Evolutionary conservation across 2,329 filamentous ascomycete genomes (phyloP), one percentile per base, ranked within the genome.

Genomic region (Geosmithia putterillii): DNA sequence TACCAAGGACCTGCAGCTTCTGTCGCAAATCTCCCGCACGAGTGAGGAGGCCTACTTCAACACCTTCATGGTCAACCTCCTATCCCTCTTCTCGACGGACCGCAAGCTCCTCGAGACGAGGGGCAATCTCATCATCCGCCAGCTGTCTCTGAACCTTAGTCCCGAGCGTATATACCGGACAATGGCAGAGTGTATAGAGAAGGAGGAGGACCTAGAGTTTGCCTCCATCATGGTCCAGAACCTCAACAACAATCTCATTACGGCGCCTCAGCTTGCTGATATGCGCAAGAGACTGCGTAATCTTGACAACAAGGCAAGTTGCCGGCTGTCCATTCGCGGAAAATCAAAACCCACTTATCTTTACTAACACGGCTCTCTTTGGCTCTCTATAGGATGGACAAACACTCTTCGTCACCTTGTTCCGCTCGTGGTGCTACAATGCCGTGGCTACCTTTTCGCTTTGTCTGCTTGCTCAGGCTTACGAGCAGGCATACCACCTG

Each of bases 211-310:
- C 58, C 79, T 98, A 37, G 94, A 98, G 59, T 98, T 98, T 62
- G 90, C 92, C 15, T 95, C 90, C 58, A 96, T 98, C 54, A 98
- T 98, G 92, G 88, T 98, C 23, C 92, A 98, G 60, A 96, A 96
- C 55, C 72, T 98, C 42, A 98, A 98, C 66, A 98, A 98, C 62
- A 98, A 98, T 54, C 79, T 98, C 44, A 95, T 98, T 51, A 98
- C 94, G 2, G 92, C 94, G 0, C 92, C 94, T 1, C 89, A 98
- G 61, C 70, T 98, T 23, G 80, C 86, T 1, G 94, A 96, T 52
- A 71, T 98, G 48, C 79, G 92, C 39, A 95, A 95, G 60, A 73
- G 92, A 38, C 67, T 98, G 42, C 76, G 92, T 28, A 98, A 95
- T 53, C 69, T 95, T 2, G 92, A 98, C 59, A 87, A 83, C 9